A percentile compares a stretch with the other conserved stretches of the same genome.
Evolutionary conservation across 805 yeast species (phyloP).

Genomic region (Candida nemodendra): DNA sequence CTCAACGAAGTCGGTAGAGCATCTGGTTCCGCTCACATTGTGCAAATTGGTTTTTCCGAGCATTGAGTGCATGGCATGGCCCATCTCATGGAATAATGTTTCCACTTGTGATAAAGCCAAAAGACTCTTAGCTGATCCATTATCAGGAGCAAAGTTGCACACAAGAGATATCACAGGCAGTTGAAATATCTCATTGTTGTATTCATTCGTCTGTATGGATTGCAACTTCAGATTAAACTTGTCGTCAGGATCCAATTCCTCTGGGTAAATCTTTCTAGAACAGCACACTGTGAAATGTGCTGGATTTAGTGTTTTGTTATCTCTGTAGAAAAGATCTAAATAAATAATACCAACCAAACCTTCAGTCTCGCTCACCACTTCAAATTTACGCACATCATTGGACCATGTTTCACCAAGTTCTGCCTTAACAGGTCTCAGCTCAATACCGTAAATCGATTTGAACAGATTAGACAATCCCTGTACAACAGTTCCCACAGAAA

Average conservation of each 20-base stretch:
- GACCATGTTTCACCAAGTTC: slow-evolving; percentile 84
- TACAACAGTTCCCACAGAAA: slow-evolving; percentile 83
- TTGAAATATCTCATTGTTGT: slow-evolving; percentile 58
- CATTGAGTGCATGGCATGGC: slow-evolving; percentile 98
- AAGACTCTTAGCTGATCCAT: slow-evolving; percentile 46
- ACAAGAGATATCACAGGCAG: slow-evolving; percentile 87
- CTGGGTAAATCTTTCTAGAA: slow-evolving; percentile 71
- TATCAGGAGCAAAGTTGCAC: slow-evolving; percentile 65
- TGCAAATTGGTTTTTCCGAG: slow-evolving; percentile 87
- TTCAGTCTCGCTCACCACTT: slow-evolving; percentile 64
- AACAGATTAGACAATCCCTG: slow-evolving; percentile 77
- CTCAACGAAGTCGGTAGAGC: slow-evolving; percentile 95
- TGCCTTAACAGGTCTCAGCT: slow-evolving; percentile 64
- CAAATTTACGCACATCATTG: slow-evolving; percentile 75
- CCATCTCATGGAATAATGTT: slow-evolving; percentile 97
- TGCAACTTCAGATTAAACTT: slow-evolving; percentile 33
- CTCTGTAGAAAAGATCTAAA: slow-evolving; percentile 80
- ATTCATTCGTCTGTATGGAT: slow-evolving; percentile 32
- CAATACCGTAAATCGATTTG: slow-evolving; percentile 69
- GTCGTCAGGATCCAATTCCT: slow-evolving; percentile 44
- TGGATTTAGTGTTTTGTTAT: slow-evolving; percentile 76
- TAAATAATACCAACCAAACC: slow-evolving; percentile 79
- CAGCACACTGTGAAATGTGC: slow-evolving; percentile 97
- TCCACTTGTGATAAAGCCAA: slow-evolving; percentile 79
- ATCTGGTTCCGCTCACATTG: slow-evolving; percentile 91